Evolutionary conservation across 2,329 filamentous ascomycete genomes (phyloP), one percentile per base, ranked within the genome.

Genomic region (Chaetomiaceae sp.): DNA sequence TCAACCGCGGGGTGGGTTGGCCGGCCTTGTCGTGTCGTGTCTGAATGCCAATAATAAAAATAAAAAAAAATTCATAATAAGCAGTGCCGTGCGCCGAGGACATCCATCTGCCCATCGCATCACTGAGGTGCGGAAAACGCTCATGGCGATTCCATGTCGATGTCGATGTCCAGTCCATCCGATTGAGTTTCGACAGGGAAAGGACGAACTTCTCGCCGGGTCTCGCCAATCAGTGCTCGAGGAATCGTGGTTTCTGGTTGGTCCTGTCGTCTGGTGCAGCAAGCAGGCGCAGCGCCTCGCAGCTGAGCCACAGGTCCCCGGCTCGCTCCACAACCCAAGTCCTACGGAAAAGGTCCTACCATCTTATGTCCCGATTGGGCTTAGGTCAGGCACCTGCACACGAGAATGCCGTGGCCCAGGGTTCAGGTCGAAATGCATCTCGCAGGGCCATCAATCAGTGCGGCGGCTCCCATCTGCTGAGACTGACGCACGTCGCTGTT

Each of bases 271-370:
- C 23, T 23, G 30, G 37, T 31, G 46, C 47, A 42, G 41, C 47
- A 44, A 38, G 38, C 21, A 53, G 48, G 40, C 44, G 33, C 53
- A 51, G 47, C 55, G 44, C 41, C 50, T 49, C 47, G 35, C 13
- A 19, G 20, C 55, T 50, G 48, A 57, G 55, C 55, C 55, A 57
- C 55, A 53, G 31, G 25, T 10, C 35, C 47, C 34, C 42, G 44
- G 34, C 30, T 20, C 19, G 17, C 41, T 17, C 13, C n/a, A n/a
- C n/a, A 27, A 6, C 10, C 47, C 49, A 54, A 57, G 55, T 57
- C 55, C 55, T 57, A 57, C 55, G 53, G n/a, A n/a, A 10, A 53
- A 51, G 55, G 55, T 55, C 53, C 55, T 57, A 57, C 55, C 50
- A 46, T 30, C 25, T 4, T 34, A 38, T 33, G 38, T 39, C 50